Evolutionary conservation across 1,139 yeast genomes (phyloP).

Genomic region (Protomyces gravidus): DNA sequence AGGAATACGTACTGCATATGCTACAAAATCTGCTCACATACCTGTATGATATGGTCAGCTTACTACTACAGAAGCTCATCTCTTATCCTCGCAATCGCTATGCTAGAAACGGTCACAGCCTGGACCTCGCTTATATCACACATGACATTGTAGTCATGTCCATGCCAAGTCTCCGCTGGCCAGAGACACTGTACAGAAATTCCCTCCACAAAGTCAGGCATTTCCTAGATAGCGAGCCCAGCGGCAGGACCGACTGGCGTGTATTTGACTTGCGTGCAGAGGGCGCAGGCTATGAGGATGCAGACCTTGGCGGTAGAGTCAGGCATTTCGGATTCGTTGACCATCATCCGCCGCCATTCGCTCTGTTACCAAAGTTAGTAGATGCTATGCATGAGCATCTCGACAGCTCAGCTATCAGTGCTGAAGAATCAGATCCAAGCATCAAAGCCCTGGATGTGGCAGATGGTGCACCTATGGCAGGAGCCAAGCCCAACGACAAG

Average conservation of each 20-base stretch:
- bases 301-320: constrained; percentile 42
- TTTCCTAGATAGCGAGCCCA: constrained; percentile 52
- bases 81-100: constrained; percentile 26
- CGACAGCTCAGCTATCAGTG: not conserved
- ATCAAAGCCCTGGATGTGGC: constrained; percentile 31
- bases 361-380: constrained; percentile 47
- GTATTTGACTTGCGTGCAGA: constrained; percentile 71
- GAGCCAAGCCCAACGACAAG: constrained; percentile 37
- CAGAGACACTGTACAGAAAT: constrained; percentile 54
- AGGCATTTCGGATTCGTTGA: constrained; percentile 62
- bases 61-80: constrained; percentile 3
- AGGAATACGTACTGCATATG: too few species aligned
- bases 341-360: constrained; percentile 70
- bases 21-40: not conserved
- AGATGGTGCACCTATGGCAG: not conserved
- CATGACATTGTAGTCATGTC: constrained; percentile 64
- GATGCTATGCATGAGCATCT: constrained; percentile 50
- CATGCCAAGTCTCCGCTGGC: constrained; percentile 55
- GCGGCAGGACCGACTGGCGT: constrained; percentile 53
- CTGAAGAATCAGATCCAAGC: not conserved
- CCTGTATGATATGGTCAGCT: not conserved
- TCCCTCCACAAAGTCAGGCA: constrained; percentile 50
- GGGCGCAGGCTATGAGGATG: constrained; percentile 49
- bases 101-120: constrained; percentile 29
- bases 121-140: constrained; percentile 65